These are phyloP conservation scores for Boletellus ananas DNA, from an alignment of 768 basidiomycete species.

Conservation along the genomic window DNA sequence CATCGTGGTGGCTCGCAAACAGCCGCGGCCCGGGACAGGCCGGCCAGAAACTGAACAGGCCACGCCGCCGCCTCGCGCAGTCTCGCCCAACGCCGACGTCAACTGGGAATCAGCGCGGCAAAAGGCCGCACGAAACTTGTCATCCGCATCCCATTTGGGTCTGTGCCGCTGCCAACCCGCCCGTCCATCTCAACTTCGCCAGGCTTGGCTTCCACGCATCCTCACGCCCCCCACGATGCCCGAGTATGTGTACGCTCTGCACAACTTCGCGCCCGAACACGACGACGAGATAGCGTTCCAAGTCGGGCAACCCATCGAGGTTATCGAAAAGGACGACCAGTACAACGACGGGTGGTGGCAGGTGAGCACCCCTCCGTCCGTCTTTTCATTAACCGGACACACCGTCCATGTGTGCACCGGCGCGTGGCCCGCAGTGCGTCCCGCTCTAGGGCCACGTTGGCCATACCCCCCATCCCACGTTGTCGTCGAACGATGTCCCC, in stretches of 20 bases:
- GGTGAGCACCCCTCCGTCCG: conserved; percentile 34
- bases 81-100: conserved; percentile 14
- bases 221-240: conserved; percentile 45
- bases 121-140: conserved; percentile 4
- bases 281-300: conserved; percentile 88
- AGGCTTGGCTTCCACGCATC: not conserved
- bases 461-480: conserved; percentile 14
- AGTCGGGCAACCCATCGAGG: conserved; percentile 82
- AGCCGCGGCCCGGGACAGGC: too few species aligned
- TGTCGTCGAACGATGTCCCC: conserved; percentile 19
- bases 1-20: conserved; percentile 22
- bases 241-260: conserved; percentile 83
- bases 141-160: not conserved
- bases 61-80: conserved; percentile 4
- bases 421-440: conserved; percentile 8
- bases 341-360: conserved; percentile 98
- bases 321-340: conserved; percentile 89
- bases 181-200: not conserved
- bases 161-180: not conserved
- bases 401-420: not conserved
- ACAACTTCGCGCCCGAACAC: conserved; percentile 88
- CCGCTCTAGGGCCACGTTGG: conserved; percentile 4
- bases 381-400: conserved; percentile 11
- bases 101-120: conserved; percentile 7
- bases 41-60: not conserved